phyloP scores from a whole-genome alignment of 116 monocot species.

The Thalassia testudinum region DNA sequence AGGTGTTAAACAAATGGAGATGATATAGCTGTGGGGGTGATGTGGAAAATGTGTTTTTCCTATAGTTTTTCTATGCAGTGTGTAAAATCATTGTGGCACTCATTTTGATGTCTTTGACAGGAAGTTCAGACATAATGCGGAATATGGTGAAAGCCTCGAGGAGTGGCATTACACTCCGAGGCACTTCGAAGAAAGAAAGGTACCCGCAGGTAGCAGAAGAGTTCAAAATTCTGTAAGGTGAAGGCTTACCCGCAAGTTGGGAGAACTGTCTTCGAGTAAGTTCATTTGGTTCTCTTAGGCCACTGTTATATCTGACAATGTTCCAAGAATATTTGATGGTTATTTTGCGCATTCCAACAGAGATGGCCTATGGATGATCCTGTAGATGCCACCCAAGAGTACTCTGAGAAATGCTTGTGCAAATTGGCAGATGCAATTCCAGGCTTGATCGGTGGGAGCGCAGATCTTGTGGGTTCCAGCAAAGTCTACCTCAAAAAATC shows the following conservation, averaged over 20 bases:
- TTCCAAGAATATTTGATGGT: no score
- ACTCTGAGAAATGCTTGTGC: conserved; percentile 77
- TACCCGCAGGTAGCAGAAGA: conserved; percentile 18
- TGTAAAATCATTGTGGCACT: background rate
- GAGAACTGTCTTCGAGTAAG: conserved; percentile 13
- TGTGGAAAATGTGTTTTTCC: no score
- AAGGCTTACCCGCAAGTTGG: conserved; percentile 15
- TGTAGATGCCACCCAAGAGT: conserved; percentile 81
- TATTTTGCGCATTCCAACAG: conserved; percentile 13
- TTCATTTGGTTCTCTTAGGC: no score
- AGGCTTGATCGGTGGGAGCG: conserved; percentile 84
- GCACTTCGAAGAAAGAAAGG: conserved; percentile 1
- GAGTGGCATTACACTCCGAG: conserved; percentile 13
- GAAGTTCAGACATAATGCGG: conserved; percentile 17
- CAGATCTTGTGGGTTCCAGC: conserved; percentile 94
- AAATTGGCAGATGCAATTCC: conserved; percentile 73
- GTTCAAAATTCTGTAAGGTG: conserved; percentile 11
- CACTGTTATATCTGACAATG: no score
- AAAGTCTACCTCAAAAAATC: conserved; percentile 80
- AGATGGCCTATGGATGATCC: conserved; percentile 77
- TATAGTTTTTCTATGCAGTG: no score
- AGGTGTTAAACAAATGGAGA: no score
- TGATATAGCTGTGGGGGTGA: no score
- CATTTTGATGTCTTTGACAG: conserved; percentile 1
- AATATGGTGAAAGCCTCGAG: conserved; percentile 19